Evolutionary conservation across 768 basidiomycete genomes (phyloP), one percentile per base, ranked within the genome.

Genomic region (Boletus barrowsii): DNA sequence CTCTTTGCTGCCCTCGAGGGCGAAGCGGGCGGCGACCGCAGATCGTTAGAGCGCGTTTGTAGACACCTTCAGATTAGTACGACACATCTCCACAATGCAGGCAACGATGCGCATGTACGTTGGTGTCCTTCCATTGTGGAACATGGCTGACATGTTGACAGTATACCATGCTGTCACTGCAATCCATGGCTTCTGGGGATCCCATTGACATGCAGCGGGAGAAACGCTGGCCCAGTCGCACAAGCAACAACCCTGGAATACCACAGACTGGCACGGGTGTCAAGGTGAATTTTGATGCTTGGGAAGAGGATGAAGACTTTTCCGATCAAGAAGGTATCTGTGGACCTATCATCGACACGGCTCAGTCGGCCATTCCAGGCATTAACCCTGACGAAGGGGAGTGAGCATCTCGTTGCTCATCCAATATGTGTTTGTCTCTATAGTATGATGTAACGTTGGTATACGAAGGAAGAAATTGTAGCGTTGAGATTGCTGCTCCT

Each of bases 91-190:
- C 93, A 93, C 75, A 95, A 94, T 63, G 90, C 89, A 1, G 91
- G 90, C 0, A 93, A 93, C 63, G 90, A 93, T 67, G 90, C 91
- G 2, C 79, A 87, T 66, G 91, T 92, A 61, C 40, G 84, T 68
- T 39, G 20, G 30, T 6, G 20, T 42, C 35, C 10, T 42, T 47
- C 8, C 33, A 9, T 17, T 17, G 29, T 8, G 13, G 14, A 30
- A 24, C 18, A 20, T 29, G 2, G 11, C 29, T 67, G 15, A 63
- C 10, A 10, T 10, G 26, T 33, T 22, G n/a, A 37, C 59, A 93
- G 91, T 89, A 83, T 61, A 91, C 89, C 2, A 73, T 93, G 53
- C 68, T 81, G 42, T 82, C 83, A 13, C 65, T 89, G 66, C 79
- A 79, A 51, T 69, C 76, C 29, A 92, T 94, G 91, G 88, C 87